Evolutionary conservation across 495 filamentous ascomycete species (phyloP), one percentile per base, ranked within the genome.

Genomic region (Trichocladium uniseriatum): DNA sequence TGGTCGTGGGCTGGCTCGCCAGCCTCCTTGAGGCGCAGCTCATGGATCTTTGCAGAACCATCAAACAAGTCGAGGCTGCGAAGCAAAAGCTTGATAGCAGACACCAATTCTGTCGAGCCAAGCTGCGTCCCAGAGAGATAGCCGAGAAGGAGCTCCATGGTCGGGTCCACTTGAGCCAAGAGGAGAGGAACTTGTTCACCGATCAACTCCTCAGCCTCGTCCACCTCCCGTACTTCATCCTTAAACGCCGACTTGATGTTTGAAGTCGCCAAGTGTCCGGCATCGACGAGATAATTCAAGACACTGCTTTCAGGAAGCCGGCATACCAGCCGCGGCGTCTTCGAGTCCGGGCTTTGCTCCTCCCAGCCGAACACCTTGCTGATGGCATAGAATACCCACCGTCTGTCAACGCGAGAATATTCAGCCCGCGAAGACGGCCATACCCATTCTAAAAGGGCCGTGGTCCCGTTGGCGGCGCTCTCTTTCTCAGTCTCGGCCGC

Each of bases 211-310:
- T 72, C 69, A 10, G 51, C 46, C 18, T 67, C 58, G 22, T 71
- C 64, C 22, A 54, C 46, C 18, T 64, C 66, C n/a, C 46, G 59
- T 0, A 70, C 70, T 53, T 74, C 76, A 32, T 70, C 64, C 66
- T 70, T 63, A 67, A 85, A 64, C 48, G 82, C 68, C 53, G 72
- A 74, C 49, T 80, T 80, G 32, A 87, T 64, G 40, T 82, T 83
- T 11, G 76, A 71, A 0, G 72, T 54, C 9, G 76, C 79, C 29
- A 89, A 51, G 47, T 85, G 75, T n/a, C 83, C 81, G 7, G 75
- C 66, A 28, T 75, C 65, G 15, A 81, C 70, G 1, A 89, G 71
- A 69, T 83, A 87, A 15, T 74, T 70, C 50, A 78, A 61, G 54
- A 81, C 51, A 65, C 78, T 65, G 56, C 70, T 60, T 56, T 67